Evolutionary conservation across 2,329 filamentous ascomycete species (phyloP), one percentile per base, ranked within the genome.

Genomic region (Talaromyces sp.): DNA sequence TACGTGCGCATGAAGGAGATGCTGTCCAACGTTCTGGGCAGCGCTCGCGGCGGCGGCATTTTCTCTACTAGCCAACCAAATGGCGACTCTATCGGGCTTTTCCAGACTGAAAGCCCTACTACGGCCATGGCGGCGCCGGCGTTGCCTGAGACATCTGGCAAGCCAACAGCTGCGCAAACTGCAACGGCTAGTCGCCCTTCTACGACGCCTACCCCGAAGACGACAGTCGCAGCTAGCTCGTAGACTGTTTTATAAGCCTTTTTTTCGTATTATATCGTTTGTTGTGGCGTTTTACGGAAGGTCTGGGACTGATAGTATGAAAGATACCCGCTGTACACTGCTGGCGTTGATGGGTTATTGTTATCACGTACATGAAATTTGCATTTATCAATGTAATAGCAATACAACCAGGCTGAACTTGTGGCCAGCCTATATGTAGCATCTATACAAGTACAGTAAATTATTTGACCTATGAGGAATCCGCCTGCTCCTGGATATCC

Each of bases 1-100:
- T 81, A 83, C 62, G 82, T 86, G 38, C 82, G 85, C 43, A 84
- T 87, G 76, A 86, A 84, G 66, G 83, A 86, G 69, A 85, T 86
- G 81, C 77, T 88, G 35, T 81, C 80, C 6, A 83, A 84, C 63
- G 84, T 84, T 0, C 75, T 87, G 31, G 82, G 82, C 6, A 80
- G 79, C n/a, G 76, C 68, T 64, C 76, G 68, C 64, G 78, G 78
- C 21, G 76, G 75, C 8, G 75, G 77, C 3, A 71, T 82, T 14
- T 82, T 82, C 63, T 75, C 73, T 19, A 74, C 70, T 1, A 70
- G 68, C 27, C 73, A 75, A 9, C 68, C 68, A 14, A 67, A 68
- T 2, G 62, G 67, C 4, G 67, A 68, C n/a, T 69, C 72, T 29
- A 70, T 69, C 4, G 71, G 69, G 55, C 59, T 76, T 13, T 77